These are phyloP conservation scores for Backusella macrospora DNA, from an alignment of 192 early-diverging fungal genomes.

Conservation along the genomic window DNA sequence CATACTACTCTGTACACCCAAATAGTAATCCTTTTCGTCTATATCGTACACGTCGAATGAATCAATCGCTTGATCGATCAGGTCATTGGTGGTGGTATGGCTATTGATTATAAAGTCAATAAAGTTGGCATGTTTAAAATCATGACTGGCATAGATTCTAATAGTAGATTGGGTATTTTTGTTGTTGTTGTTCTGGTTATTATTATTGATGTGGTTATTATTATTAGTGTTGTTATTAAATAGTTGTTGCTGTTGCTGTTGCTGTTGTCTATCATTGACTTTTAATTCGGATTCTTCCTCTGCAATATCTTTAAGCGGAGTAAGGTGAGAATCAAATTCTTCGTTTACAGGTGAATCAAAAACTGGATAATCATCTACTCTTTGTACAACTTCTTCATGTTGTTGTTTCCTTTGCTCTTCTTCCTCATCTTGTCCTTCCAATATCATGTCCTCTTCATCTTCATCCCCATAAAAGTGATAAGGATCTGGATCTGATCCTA, in stretches of 20 bases:
- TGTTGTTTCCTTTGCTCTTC: too few relatives aligned
- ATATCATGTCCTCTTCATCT: neutral
- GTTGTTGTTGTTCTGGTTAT: neutral
- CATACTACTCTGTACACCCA: constrained; percentile 46
- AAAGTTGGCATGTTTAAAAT: constrained; percentile 13
- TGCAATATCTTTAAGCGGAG: neutral
- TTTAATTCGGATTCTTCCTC: neutral
- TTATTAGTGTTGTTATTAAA: too few relatives aligned
- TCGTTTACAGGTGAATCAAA: constrained; percentile 5
- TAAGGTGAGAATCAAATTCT: constrained; percentile 10
- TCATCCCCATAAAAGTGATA: constrained; percentile 14
- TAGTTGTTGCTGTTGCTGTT: neutral
- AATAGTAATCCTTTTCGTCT: constrained; percentile 39
- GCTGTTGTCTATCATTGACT: neutral
- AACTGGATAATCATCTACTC: neutral
- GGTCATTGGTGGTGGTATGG: constrained; percentile 43
- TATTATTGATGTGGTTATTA: too few relatives aligned
- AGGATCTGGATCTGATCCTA: neutral
- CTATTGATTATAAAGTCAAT: constrained; percentile 29
- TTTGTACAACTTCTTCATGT: too few relatives aligned
- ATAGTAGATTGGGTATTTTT: constrained; percentile 18
- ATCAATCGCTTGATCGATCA: constrained; percentile 51
- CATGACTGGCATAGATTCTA: constrained; percentile 49
- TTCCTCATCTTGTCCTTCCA: too few relatives aligned
- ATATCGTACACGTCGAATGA: constrained; percentile 33